These are phyloP conservation scores for Trichophyton mentagrophytes DNA, from an alignment of 2,329 filamentous ascomycete genomes.

Conservation along the genomic window DNA sequence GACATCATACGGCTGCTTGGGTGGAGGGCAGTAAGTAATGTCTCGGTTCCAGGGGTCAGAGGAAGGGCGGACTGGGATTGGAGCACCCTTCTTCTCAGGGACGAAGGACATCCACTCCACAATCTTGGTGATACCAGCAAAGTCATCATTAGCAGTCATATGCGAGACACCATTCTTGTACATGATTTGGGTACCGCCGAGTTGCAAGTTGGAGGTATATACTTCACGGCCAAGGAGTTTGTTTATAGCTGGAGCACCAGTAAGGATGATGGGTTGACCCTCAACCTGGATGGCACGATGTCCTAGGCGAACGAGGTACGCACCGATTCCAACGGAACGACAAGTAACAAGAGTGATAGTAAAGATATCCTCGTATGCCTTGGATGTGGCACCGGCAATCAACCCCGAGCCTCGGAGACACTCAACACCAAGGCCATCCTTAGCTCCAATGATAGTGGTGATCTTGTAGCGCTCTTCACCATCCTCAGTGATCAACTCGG, in stretches of 20 bases:
- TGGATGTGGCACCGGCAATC: slow-evolving; percentile 92
- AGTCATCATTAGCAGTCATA: slow-evolving; percentile 96
- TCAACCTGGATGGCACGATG: slow-evolving; percentile 98
- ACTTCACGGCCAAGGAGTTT: slow-evolving; percentile 96
- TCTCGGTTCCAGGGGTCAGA: slow-evolving; percentile 88
- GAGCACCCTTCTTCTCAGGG: slow-evolving; percentile 84
- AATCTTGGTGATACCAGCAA: slow-evolving; percentile 94
- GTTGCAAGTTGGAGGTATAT: slow-evolving; percentile 96
- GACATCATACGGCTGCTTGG: slow-evolving; percentile 82
- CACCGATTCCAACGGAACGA: slow-evolving; percentile 97
- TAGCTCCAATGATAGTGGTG: slow-evolving; percentile 78
- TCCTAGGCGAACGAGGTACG: slow-evolving; percentile 93
- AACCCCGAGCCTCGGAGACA: slow-evolving; percentile 93
- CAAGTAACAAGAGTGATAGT: slow-evolving; percentile 96
- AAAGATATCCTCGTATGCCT: slow-evolving; percentile 97
- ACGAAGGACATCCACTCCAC: slow-evolving; percentile 97
- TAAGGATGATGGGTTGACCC: slow-evolving; percentile 96
- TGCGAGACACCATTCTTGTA: slow-evolving; percentile 99
- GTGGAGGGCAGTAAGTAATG: slow-evolving; percentile 62
- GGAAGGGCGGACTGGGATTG: slow-evolving; percentile 80
- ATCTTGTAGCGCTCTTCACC: slow-evolving; percentile 91
- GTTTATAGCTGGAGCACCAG: slow-evolving; percentile 93
- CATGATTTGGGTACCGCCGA: slow-evolving; percentile 99
- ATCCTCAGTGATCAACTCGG: slow-evolving; percentile 71
- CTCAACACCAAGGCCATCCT: slow-evolving; percentile 95